Evolutionary conservation across 768 basidiomycete species (phyloP), one percentile per base, ranked within the genome.

Genomic region (Exidia glandulosa): DNA sequence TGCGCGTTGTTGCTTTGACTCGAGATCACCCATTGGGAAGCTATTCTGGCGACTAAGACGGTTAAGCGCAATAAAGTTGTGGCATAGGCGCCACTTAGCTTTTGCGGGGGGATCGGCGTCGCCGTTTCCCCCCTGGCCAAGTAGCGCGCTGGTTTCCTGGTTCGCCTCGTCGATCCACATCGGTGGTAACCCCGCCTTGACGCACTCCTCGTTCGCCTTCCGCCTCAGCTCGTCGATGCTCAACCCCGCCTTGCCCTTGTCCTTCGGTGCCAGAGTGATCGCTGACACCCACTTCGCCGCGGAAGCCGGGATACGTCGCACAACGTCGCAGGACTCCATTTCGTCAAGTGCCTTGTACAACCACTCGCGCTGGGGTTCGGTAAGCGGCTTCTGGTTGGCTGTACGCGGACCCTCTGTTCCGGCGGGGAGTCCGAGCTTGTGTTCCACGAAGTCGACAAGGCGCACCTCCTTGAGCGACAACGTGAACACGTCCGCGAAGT

Each of bases 401-500:
- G 34, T 7, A 16, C 34, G 34, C 34, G 34, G 34, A 7, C 34
- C 34, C 34, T 7, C 16, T 16, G 34, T 36, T 16, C 34, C 34
- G 16, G 34, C 7, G 7, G 34, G 34, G 7, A 36, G 34, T 36
- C 34, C 34, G 34, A 36, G 34, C 34, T 55, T 60, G 62, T 78
- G 75, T 1, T 65, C 64, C 3, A 69, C 70, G 1, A 69, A 72
- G 7, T 65, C 47, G 0, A 78, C 70, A 0, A 65, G 61, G 1
- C 50, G 56, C 2, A 79, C 77, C 59, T 80, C 75, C 23, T 69
- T 67, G 7, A 77, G 62, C 0, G 72, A 69, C 1, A 77, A 62
- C 4, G 75, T 74, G 59, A 77, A 80, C 30, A 69, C 63, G 61
- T 78, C 75, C 0, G 77, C 74, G 57, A 67, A 76, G 54, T 71